phyloP scores from a whole-genome alignment of 495 filamentous ascomycete genomes.

The Penicillium goetzii region DNA sequence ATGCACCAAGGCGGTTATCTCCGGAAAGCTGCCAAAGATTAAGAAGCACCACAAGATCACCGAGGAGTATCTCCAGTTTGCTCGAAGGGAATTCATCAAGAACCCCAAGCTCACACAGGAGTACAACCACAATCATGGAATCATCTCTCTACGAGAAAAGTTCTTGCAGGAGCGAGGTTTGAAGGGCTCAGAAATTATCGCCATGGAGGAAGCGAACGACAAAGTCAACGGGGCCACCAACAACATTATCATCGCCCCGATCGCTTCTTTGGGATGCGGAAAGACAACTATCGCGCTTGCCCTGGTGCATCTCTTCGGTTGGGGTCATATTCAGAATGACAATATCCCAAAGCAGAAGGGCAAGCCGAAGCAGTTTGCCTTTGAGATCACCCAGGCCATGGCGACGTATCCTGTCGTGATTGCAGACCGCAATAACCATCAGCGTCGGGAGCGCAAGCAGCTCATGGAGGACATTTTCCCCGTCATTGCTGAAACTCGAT shows the following conservation, averaged over 20 bases:
- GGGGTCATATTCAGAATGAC: conserved; percentile 97
- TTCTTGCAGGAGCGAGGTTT: conserved; percentile 80
- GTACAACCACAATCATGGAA: conserved; percentile 91
- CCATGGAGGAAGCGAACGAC: conserved; percentile 53
- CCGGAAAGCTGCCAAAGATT: conserved; percentile 71
- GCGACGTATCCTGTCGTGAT: conserved; percentile 70
- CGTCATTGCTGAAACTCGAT: conserved; percentile 61
- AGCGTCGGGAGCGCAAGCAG: conserved; percentile 82
- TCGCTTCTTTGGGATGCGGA: conserved; percentile 92
- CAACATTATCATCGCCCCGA: conserved; percentile 78
- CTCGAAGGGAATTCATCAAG: conserved; percentile 67
- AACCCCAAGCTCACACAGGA: conserved; percentile 63
- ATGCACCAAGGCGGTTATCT: conserved; percentile 88
- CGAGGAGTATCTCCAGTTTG: conserved; percentile 84
- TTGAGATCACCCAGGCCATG: conserved; percentile 64
- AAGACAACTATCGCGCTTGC: conserved; percentile 93
- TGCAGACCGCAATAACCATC: conserved; percentile 93
- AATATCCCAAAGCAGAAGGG: conserved; percentile 79
- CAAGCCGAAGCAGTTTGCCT: conserved; percentile 73
- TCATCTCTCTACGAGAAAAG: conserved; percentile 84
- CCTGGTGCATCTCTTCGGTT: conserved; percentile 79
- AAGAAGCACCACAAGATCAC: conserved; percentile 91
- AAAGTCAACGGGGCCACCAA: conserved; percentile 50
- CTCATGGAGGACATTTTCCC: conserved; percentile 76
- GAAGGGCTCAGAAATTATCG: conserved; percentile 84